Base-by-base conservation (phyloP, 1,139 yeast genomes). In the Keqinozyma sinolaborantium region DNA sequence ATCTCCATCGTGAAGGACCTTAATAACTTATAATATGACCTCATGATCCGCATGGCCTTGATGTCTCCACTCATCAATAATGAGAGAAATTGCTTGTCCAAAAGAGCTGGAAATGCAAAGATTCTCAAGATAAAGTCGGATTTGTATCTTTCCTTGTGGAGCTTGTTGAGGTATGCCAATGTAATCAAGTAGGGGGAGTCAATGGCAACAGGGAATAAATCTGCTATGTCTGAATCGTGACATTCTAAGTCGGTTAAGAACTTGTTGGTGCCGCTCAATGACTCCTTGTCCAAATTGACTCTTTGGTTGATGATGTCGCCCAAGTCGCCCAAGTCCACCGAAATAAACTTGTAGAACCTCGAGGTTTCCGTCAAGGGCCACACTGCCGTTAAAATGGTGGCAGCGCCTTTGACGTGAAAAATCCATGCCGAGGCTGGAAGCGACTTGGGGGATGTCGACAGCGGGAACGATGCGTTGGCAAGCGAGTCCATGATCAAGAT, bases 351-450 rank as follows among this genome's bases (percentile, higher is more conserved):
- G 54, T 80, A 78, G 53, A 83, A 83, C 31, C 87, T 58, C 10
- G 87, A 81, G 5, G 79, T 71, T 41, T 84, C 90, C 11, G 94
- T 86, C 33, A 88, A 64, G 3, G 96, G 96, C 85, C 97, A 88
- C 11, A 88, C 95, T 1, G 97, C 95, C 1, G 95, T 84, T 35
- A 90, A 65, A 30, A 90, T 90, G 0, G 97, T 90, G 4, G 96
- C 96, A 0, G 97, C 96, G 14, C 97, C 97, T 48, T 94, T 85
- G 10, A 90, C 97, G 52, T 90, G 97, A 64, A 87, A 92, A 35
- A 90, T 81, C 97, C 97, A 90, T 0, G 97, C 95, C 5, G 92
- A 81, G 1, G 97, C 92, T 1, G 96, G 95, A 33, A 88, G 61
- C 4, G 86, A 75, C 44, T 78, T 79, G 3, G 73, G 73, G 4